Conservation (phyloP, 2,329 filamentous ascomycete genomes). For the Ophiostoma sp. region DNA sequence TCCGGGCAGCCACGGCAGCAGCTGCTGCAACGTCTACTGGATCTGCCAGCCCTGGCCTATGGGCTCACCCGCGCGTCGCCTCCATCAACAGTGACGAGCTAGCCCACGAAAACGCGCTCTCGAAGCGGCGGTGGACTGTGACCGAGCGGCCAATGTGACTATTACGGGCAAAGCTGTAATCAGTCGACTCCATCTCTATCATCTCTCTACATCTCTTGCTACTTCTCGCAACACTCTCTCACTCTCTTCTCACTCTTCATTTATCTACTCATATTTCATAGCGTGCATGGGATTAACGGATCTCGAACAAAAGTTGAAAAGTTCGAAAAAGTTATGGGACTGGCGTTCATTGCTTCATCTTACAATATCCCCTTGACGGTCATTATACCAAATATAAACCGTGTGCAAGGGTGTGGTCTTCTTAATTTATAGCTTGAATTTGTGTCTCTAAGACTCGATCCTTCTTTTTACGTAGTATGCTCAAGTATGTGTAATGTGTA, state of each 20-base stretch:
- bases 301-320: constrained; percentile 3
- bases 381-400: neutral
- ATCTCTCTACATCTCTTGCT: neutral
- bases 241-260: neutral
- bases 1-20: constrained; percentile 7
- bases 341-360: neutral
- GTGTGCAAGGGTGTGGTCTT: neutral
- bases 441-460: neutral
- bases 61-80: constrained; percentile 37
- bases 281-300: neutral
- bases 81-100: constrained; percentile 33
- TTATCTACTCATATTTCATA: neutral
- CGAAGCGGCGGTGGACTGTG: constrained; percentile 53
- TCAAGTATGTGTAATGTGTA: neutral
- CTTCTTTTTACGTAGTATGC: too few species aligned
- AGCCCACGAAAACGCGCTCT: constrained; percentile 42
- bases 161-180: neutral
- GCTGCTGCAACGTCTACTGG: neutral
- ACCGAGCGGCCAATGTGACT: constrained; percentile 37
- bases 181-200: neutral
- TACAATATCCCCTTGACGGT: neutral
- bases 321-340: neutral
- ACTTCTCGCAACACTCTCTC: neutral
- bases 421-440: neutral
- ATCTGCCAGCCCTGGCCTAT: constrained; percentile 35